These are phyloP conservation scores for Peronospora belbahrii DNA, from an alignment of 352 stramenopile genomes.

Conservation along the genomic window DNA sequence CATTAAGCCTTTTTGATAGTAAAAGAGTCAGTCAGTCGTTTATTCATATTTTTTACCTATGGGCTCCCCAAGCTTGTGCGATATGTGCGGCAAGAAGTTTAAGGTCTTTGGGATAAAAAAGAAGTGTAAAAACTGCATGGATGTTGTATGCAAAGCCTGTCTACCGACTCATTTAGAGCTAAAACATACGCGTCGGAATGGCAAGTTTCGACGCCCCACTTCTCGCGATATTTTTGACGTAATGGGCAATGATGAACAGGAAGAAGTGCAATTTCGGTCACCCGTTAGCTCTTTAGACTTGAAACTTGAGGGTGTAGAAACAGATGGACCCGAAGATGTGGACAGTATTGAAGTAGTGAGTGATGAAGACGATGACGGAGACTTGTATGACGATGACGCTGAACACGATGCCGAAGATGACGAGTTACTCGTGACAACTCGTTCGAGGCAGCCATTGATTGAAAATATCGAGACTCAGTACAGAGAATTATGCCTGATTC, in stretches of 20 bases:
- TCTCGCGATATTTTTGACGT: constrained; percentile 23
- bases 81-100: constrained; percentile 69
- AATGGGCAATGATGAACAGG: constrained; percentile 7
- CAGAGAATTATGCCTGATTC: constrained; percentile 46
- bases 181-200: constrained; percentile 33
- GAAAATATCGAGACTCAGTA: constrained; percentile 47
- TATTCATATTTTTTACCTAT: constrained; percentile 11
- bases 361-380: constrained; percentile 38
- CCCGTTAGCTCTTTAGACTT: constrained; percentile 17
- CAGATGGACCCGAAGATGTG: constrained; percentile 31
- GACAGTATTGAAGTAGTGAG: constrained; percentile 34
- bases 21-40: no score
- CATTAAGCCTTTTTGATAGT: no score
- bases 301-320: constrained; percentile 24
- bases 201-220: constrained; percentile 10
- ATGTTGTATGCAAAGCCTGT: constrained; percentile 54
- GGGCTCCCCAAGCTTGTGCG: constrained; percentile 36
- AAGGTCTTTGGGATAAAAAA: constrained; percentile 65
- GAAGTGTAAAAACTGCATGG: constrained; percentile 62
- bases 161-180: constrained; percentile 35
- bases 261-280: constrained; percentile 53
- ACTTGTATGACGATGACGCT: constrained; percentile 22
- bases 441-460: constrained; percentile 33
- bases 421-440: constrained; percentile 31
- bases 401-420: constrained; percentile 18